Percentiles rank a stretch among this genome's conserved stretches.
These are phyloP conservation scores for Mortierella sp. DNA, from an alignment of 371 early-diverging fungal genomes.

Conservation along the genomic window DNA sequence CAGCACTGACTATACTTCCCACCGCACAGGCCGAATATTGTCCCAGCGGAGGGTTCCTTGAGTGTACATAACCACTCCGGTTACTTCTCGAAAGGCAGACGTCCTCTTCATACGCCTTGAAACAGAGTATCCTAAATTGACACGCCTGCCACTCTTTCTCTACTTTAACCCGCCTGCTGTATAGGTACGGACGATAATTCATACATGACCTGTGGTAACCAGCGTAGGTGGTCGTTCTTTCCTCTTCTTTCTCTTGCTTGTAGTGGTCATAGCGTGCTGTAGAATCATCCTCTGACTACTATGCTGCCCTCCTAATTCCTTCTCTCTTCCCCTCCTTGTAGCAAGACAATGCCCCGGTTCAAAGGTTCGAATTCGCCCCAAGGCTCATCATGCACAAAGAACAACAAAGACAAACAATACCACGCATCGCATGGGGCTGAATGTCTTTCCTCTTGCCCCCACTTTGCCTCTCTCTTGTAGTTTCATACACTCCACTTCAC, in stretches of 20 bases:
- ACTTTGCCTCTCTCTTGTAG: too few species aligned
- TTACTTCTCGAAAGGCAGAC: too few species aligned
- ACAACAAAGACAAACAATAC: too few species aligned
- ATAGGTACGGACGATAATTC: not conserved
- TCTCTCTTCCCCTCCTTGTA: not conserved
- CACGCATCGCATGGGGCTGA: too few species aligned
- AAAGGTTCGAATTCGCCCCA: constrained; percentile 4
- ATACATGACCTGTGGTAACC: not conserved
- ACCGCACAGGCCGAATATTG: not conserved
- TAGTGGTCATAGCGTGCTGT: too few species aligned
- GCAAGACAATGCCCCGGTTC: not conserved
- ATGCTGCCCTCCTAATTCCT: not conserved
- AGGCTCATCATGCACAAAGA: not conserved
- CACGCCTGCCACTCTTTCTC: not conserved
- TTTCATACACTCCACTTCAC: too few species aligned
- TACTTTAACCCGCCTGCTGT: too few species aligned
- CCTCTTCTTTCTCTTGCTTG: not conserved
- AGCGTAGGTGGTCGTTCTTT: not conserved
- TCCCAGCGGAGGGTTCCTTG: not conserved
- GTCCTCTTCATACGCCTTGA: too few species aligned
- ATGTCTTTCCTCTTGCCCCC: too few species aligned
- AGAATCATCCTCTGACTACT: not conserved
- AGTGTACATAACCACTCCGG: not conserved
- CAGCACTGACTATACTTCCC: not conserved
- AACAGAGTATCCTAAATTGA: too few species aligned